Percentiles rank a stretch among this genome's conserved stretches.
phyloP scores from a whole-genome alignment of 75 land plant species.

The Sequoia sempervirens region DNA sequence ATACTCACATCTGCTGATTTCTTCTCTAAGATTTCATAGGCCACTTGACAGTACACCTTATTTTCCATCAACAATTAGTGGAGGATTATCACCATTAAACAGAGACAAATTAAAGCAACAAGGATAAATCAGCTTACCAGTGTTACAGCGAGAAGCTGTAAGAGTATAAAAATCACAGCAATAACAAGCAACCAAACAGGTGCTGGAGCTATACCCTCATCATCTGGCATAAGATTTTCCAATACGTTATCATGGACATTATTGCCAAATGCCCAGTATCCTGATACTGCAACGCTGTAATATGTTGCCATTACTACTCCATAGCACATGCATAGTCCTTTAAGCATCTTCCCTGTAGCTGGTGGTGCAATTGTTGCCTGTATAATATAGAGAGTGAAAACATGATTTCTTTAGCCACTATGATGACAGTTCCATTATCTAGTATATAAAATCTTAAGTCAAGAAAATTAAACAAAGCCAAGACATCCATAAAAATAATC shows the following conservation, averaged over 20 bases:
- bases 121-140: slow-evolving; percentile 38
- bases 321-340: slow-evolving; percentile 78
- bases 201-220: slow-evolving; percentile 51
- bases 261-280: slow-evolving; percentile 92
- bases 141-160: slow-evolving; percentile 78
- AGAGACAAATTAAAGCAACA: background rate
- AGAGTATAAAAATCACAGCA: slow-evolving; percentile 50
- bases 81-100: background rate
- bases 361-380: slow-evolving; percentile 97
- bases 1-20: slow-evolving; percentile 57
- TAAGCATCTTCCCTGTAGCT: slow-evolving; percentile 84
- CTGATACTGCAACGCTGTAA: slow-evolving; percentile 67
- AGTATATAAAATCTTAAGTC: background rate
- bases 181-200: slow-evolving; percentile 68
- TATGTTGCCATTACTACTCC: slow-evolving; percentile 59
- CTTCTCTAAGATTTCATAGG: slow-evolving; percentile 84
- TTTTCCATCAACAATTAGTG: background rate
- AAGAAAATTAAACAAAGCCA: background rate
- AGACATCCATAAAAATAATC: background rate
- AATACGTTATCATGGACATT: slow-evolving; percentile 64
- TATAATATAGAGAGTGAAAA: background rate
- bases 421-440: background rate
- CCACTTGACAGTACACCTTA: slow-evolving; percentile 91
- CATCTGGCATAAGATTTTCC: slow-evolving; percentile 56
- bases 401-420: background rate